Percentiles rank a stretch among this genome's conserved stretches.
These are phyloP conservation scores for Xylaria cubensis DNA, from an alignment of 495 filamentous ascomycete species.

Conservation along the genomic window DNA sequence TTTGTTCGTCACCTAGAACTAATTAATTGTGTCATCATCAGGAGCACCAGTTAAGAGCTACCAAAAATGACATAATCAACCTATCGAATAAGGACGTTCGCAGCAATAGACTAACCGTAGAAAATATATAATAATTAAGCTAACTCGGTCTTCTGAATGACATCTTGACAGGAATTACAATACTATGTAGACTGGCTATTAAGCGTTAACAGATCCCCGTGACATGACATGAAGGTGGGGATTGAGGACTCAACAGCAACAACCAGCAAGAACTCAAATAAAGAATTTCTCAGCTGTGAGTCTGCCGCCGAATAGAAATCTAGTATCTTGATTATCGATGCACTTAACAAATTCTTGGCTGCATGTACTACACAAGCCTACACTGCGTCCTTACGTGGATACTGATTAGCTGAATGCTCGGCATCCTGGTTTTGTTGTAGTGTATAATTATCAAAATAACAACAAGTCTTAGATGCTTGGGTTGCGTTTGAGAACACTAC, in stretches of 20 bases:
- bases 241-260: neutral
- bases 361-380: too few species aligned
- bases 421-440: neutral
- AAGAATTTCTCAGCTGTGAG: neutral
- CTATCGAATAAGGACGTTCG: neutral
- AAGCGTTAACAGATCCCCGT: neutral
- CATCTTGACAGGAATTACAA: neutral
- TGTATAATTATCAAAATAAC: neutral
- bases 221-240: neutral
- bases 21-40: neutral
- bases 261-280: constrained; percentile 1
- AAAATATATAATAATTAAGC: neutral
- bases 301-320: neutral
- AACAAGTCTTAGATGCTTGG: neutral
- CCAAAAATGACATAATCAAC: neutral
- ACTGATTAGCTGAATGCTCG: neutral
- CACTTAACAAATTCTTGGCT: neutral
- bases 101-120: neutral
- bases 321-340: neutral
- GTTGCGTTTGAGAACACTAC: neutral
- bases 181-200: neutral
- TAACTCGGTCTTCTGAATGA: neutral
- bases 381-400: neutral
- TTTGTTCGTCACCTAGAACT: neutral
- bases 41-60: neutral